These are phyloP conservation scores for Alternaria brassicae DNA, from an alignment of 2,329 filamentous ascomycete species.

Conservation along the genomic window DNA sequence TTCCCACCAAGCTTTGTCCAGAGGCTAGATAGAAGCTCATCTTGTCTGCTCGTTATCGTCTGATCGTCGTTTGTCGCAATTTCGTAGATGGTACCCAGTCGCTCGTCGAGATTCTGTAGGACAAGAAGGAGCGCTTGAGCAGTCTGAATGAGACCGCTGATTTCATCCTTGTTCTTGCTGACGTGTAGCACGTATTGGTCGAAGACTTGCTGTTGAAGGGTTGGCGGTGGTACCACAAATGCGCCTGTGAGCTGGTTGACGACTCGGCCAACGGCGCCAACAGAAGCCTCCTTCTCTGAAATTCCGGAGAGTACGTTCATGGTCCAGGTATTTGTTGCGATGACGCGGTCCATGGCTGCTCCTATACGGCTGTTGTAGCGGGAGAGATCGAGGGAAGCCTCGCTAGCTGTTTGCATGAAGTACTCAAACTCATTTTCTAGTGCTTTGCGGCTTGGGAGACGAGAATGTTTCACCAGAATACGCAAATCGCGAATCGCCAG, in stretches of 20 bases:
- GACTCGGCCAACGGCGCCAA: conserved; percentile 52
- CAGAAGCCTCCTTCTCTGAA: conserved; percentile 51
- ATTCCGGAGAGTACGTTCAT: conserved; percentile 71
- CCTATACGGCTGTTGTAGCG: conserved; percentile 80
- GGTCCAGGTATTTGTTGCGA: conserved; percentile 79
- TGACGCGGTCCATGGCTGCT: conserved; percentile 74
- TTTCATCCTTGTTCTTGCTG: conserved; percentile 71
- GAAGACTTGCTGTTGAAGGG: conserved; percentile 61
- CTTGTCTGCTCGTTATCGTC: conserved; percentile 64
- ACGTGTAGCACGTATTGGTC: conserved; percentile 80
- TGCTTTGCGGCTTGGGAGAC: conserved; percentile 71
- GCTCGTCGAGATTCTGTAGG: conserved; percentile 72
- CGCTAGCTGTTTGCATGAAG: conserved; percentile 73
- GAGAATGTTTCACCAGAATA: conserved; percentile 73
- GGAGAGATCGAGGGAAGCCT: conserved; percentile 71
- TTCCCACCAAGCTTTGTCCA: conserved; percentile 81
- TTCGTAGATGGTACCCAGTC: conserved; percentile 72
- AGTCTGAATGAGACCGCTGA: conserved; percentile 70
- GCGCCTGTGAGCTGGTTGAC: conserved; percentile 61
- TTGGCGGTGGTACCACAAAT: conserved; percentile 56
- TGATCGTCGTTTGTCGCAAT: conserved; percentile 71
- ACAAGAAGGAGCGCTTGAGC: conserved; percentile 71
- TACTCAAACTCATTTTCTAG: conserved; percentile 77
- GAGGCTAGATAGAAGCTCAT: conserved; percentile 71
- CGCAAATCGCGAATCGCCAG: conserved; percentile 76